Evolutionary conservation across 345 rosid genomes (phyloP), one percentile per base, ranked within the genome.

Genomic region (Heritiera littoralis): DNA sequence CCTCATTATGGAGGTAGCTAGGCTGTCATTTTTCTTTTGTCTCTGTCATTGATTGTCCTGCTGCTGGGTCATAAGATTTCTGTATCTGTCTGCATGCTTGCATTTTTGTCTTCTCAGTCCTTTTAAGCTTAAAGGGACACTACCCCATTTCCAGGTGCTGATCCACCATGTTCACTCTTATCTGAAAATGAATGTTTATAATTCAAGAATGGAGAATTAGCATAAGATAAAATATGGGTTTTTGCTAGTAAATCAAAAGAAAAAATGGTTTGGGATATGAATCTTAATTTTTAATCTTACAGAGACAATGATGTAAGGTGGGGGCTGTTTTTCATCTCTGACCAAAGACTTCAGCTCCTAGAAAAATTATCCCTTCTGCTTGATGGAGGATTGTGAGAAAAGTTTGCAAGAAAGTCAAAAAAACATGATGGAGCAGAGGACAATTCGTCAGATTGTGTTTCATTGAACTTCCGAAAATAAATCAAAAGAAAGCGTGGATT

Each of bases 391-490:
- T 35, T 35, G 2, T 35, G 11, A 32, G 41, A 2, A 9, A 5
- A 23, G 18, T 18, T 13, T 35, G 67, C 10, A 5, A 30, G 18
- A 15, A 5, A 68, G 81, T 80, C 79, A 80, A 77, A 60, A 35
- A 71, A 79, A 17, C 49, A 77, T 74, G 13, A 69, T 75, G 77
- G 55, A n/a, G 63, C 55, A 40, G n/a, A 46, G 59, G 81, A 84
- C 77, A 41, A 46, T 69, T 55, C 11, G 69, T 35, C 48, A 60
- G 83, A 35, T 80, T 45, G 18, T 74, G 81, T 55, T 51, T 6
- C 41, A 23, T 48, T 74, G 66, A 52, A 49, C 20, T 41, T 3
- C 38, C 1, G 30, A 77, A 35, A 40, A 48, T 23, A 38, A 41
- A 46, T 46, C 35, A 14, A 11, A n/a, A 17, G 30, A 48, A 48